Percentiles rank a stretch among this genome's conserved stretches.
phyloP scores from a whole-genome alignment of 768 basidiomycete genomes.

The Mycena sanguinolenta region DNA sequence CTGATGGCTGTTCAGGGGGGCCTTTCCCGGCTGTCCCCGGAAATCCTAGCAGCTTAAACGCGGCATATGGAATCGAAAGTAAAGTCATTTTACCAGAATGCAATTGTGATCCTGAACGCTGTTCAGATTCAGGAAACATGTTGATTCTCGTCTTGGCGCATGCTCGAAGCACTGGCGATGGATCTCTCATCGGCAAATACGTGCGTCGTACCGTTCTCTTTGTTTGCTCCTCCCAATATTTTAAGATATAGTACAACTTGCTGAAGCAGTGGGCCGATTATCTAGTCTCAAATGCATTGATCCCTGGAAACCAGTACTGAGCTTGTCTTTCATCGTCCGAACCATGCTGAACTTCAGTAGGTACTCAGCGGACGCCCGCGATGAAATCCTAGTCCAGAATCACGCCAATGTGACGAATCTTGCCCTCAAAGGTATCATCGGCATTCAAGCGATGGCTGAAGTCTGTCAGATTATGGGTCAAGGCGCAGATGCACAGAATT shows the following conservation, averaged over 20 bases:
- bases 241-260: constrained; percentile 51
- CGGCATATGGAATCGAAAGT: constrained; percentile 43
- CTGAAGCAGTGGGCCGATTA: constrained; percentile 67
- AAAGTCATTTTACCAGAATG: neutral
- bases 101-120: neutral
- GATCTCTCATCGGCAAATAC: constrained; percentile 53
- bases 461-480: constrained; percentile 55
- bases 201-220: constrained; percentile 42
- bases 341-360: neutral
- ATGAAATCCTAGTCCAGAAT: constrained; percentile 27
- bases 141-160: constrained; percentile 66
- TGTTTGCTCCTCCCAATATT: neutral
- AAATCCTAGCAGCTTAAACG: constrained; percentile 31
- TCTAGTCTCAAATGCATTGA: constrained; percentile 53
- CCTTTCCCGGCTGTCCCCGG: constrained; percentile 39
- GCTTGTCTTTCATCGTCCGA: constrained; percentile 39
- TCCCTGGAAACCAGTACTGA: constrained; percentile 53
- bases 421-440: constrained; percentile 71
- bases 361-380: constrained; percentile 16
- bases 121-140: constrained; percentile 69
- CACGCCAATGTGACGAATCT: constrained; percentile 65
- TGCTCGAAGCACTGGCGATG: constrained; percentile 46
- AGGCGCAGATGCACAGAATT: constrained; percentile 42
- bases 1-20: constrained; percentile 21
- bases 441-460: constrained; percentile 66